These are phyloP conservation scores for Naganishia cerealis DNA, from an alignment of 1,284 basidiomycete species.

Conservation along the genomic window DNA sequence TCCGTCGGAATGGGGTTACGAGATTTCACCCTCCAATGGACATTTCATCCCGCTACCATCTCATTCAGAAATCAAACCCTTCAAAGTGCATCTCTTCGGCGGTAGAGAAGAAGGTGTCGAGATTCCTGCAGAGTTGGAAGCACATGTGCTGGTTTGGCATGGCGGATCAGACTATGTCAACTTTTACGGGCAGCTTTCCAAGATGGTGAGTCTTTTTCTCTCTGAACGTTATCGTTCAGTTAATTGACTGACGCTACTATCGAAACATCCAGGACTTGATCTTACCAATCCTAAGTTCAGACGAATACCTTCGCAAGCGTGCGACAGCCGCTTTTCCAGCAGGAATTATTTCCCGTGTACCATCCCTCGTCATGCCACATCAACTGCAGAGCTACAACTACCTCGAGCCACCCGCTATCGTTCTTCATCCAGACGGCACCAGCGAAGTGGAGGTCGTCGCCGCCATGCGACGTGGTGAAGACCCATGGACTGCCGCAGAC, in stretches of 20 bases:
- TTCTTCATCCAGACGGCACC: constrained; percentile 14
- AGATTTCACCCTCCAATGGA: constrained; percentile 4
- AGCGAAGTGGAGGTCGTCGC: constrained; percentile 7
- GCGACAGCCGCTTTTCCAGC: constrained; percentile 23
- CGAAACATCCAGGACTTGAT: background rate
- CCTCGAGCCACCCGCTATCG: constrained; percentile 9
- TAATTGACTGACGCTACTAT: background rate
- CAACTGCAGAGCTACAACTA: constrained; percentile 14
- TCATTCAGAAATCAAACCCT: constrained; percentile 2
- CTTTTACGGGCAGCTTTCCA: constrained; percentile 8
- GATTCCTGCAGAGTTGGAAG: constrained; percentile 12
- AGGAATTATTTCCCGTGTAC: constrained; percentile 13
- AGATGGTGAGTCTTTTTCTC: background rate
- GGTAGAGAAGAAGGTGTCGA: background rate
- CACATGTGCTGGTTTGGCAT: constrained; percentile 14
- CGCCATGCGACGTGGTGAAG: constrained; percentile 18
- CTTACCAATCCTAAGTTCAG: constrained; percentile 4
- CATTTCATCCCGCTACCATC: background rate
- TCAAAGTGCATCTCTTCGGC: constrained; percentile 17
- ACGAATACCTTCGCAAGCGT: constrained; percentile 5
- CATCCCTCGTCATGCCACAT: constrained; percentile 14
- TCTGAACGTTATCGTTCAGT: too few relatives aligned
- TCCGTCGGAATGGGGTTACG: constrained; percentile 12
- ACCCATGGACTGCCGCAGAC: background rate
- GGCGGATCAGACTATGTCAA: constrained; percentile 11